Evolutionary conservation across 1,284 basidiomycete genomes (phyloP), one percentile per base, ranked within the genome.

Genomic region (Apiotrichum porosum): DNA sequence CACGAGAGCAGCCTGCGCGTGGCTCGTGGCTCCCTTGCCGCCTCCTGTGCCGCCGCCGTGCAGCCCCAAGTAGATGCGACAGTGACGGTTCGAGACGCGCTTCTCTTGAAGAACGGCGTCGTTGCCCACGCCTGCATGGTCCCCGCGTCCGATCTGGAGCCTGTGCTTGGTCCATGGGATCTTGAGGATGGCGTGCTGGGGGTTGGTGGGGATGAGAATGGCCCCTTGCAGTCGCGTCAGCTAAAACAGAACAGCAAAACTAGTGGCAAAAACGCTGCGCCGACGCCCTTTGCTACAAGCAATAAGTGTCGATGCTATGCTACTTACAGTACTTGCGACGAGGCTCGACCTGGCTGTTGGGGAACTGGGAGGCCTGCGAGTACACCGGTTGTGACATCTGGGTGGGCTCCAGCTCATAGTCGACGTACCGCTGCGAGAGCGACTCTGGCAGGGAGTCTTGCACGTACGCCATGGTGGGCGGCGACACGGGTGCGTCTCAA

Each of bases 321-420:
- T 17, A 57, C 70, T 63, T 39, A 71, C 71, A 73, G 52, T 72
- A 73, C 49, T 71, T 71, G 22, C 66, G 57, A 14, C 69, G 54
- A 10, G 70, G 68, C 49, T 72, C 69, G 9, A 69, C 58, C 50
- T 73, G 71, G 58, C 37, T 45, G 45, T 46, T 57, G 32, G 44
- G 24, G 17, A 32, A 41, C 39, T 51, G 49, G 22, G 39, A 55
- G 14, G 42, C 56, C 59, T 62, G 26, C 43, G 64, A 60, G 42
- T 57, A 63, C 0, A 49, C 19, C 6, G 67, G 66, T 37, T 69
- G 69, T 6, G 66, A 69, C 8, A 69, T 49, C 45, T 71, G 69
- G 6, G 69, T 71, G 3, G 69, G 52, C 49, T 71, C 69, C 34
- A 65, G 66, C 5, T 40, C 52, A 34, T 62, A 67, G 28, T 65